phyloP scores from a whole-genome alignment of 257 asterid genomes.

The Thymus quinquecostatus region DNA sequence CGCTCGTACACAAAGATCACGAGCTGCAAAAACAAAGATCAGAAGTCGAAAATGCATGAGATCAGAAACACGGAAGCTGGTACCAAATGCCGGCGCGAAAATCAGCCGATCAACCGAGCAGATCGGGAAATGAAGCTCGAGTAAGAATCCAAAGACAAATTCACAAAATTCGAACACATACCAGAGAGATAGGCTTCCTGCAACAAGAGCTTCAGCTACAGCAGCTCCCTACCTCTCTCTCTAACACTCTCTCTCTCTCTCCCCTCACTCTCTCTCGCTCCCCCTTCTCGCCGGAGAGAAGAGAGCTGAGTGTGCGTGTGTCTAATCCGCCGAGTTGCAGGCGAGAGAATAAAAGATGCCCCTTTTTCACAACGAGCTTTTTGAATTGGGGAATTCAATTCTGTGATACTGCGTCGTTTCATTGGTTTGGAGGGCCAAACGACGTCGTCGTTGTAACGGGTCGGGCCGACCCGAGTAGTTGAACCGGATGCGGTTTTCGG shows the following conservation, averaged over 20 bases:
- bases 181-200: constrained; percentile 39
- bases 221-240: constrained; percentile 23
- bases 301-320: constrained; percentile 37
- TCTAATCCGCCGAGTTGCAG: constrained; percentile 40
- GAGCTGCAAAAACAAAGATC: constrained; percentile 41
- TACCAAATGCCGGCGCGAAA: constrained; percentile 28
- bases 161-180: constrained; percentile 44
- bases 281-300: constrained; percentile 39
- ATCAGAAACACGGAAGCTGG: constrained; percentile 30
- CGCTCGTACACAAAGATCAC: constrained; percentile 16
- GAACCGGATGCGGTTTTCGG: constrained; percentile 11
- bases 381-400: constrained; percentile 32
- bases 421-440: neutral
- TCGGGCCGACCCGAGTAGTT: constrained; percentile 21
- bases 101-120: constrained; percentile 36
- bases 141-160: constrained; percentile 1
- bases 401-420: constrained; percentile 37
- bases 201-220: constrained; percentile 29
- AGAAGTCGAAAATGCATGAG: constrained; percentile 22
- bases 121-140: constrained; percentile 44
- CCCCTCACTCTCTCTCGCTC: constrained; percentile 15
- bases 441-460: constrained; percentile 19
- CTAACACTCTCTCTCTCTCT: neutral
- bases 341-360: constrained; percentile 33
- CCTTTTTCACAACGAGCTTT: constrained; percentile 24